Base-by-base conservation (phyloP, 306 rosid genomes). In the Casuarina glauca region DNA sequence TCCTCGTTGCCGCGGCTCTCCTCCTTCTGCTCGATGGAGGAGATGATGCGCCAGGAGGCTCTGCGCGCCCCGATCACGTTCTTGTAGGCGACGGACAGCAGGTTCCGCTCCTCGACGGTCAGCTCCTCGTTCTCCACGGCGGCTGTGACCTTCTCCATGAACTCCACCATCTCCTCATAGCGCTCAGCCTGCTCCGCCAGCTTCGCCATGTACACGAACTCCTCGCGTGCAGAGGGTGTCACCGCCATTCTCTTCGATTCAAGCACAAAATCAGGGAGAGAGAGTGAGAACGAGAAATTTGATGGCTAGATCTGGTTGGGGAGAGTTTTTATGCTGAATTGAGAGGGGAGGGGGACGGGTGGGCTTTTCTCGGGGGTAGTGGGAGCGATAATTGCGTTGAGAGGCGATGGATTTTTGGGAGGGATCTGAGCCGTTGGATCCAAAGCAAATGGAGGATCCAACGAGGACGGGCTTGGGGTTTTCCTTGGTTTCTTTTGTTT, bases 1-100 rank as follows among this genome's bases (percentile, higher is more conserved):
- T 96, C 98, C 82, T 96, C 98, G 88, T 96, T 93, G 54, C 99
- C 99, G 70, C 97, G 98, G 90, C 99, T 96, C 93, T 96, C 99
- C 84, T 96, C 99, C 88, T 93, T 96, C 90, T 96, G 99, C 86
- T 96, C 99, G 79, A 96, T 96, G 11, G 99, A 96, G 66, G 99
- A 96, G 44, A 96, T 96, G 76, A 96, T 96, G 5, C 99, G 89
- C 99, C 99, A 96, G 11, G 96, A 90, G 19, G 99, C 99, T 0
- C 98, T 89, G 3, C 99, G 82, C 0, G 99, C 99, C 0, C 98
- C 97, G 86, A 96, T 96, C 32, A 96, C 98, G 86, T 96, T 96
- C 84, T 96, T 93, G 84, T 93, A 96, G 15, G 98, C 98, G 0
- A 96, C 99, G 11, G 99, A 96, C 78, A 96, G 97, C 1, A 96